phyloP scores from a whole-genome alignment of 176 grass and related monocot genomes.

The Oryza rufipogon region DNA sequence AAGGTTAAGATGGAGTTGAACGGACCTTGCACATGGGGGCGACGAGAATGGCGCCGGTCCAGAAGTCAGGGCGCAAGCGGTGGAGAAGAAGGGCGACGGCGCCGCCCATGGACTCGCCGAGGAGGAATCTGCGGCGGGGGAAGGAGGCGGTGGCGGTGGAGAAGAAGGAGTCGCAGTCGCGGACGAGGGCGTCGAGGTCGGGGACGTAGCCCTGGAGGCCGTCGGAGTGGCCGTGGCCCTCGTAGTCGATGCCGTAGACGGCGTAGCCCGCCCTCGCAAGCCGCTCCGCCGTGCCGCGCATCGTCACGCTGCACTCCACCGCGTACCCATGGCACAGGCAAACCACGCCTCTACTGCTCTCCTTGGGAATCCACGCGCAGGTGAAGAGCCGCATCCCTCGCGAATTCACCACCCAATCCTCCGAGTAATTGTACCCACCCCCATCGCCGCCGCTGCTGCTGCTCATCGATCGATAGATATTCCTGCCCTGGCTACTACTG shows the following conservation, averaged over 20 bases:
- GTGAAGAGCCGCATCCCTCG: constrained; percentile 66
- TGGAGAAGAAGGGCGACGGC: constrained; percentile 74
- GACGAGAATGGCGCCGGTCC: constrained; percentile 71
- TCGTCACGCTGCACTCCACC: constrained; percentile 82
- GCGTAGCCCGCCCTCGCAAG: constrained; percentile 63
- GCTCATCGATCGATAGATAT: no score
- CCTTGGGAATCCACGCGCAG: constrained; percentile 60
- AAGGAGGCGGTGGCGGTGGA: constrained; percentile 3
- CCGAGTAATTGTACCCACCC: not conserved
- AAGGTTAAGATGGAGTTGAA: no score
- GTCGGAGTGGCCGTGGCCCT: constrained; percentile 77
- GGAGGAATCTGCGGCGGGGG: constrained; percentile 42
- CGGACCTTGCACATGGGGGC: constrained; percentile 81
- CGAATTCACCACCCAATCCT: constrained; percentile 68
- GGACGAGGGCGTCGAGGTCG: constrained; percentile 49
- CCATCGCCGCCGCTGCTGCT: no score
- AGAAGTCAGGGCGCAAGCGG: constrained; percentile 46
- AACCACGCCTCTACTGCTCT: constrained; percentile 49
- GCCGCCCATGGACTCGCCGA: constrained; percentile 91
- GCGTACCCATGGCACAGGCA: constrained; percentile 95
- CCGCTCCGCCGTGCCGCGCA: constrained; percentile 67
- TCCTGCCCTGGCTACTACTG: no score
- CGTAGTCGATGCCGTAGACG: constrained; percentile 73
- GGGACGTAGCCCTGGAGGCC: constrained; percentile 76
- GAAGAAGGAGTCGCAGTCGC: constrained; percentile 60